Conservation (phyloP, 1,284 basidiomycete species). For the Malassezia obtusa region DNA sequence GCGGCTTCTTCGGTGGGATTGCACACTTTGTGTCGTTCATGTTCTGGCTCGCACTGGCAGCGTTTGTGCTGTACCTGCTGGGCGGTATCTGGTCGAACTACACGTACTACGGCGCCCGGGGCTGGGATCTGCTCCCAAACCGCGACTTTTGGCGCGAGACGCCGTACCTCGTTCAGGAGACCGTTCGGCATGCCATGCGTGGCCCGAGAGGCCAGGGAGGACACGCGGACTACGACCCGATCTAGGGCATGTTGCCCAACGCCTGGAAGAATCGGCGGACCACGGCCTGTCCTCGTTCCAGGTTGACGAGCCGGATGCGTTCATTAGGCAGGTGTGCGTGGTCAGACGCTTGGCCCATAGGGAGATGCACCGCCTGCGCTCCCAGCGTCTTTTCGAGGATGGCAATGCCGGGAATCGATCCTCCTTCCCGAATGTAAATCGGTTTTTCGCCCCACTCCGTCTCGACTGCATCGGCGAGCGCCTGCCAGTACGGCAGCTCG, state of each 20-base stretch:
- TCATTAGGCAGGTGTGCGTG: slow-evolving; percentile 80
- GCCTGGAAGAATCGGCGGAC: slow-evolving; percentile 17
- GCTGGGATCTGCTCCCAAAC: slow-evolving; percentile 39
- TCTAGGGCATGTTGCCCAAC: slow-evolving; percentile 4
- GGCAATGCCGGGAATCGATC: slow-evolving; percentile 67
- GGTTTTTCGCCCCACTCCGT: slow-evolving; percentile 73
- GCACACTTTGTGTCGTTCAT: neutral
- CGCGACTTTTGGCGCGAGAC: slow-evolving; percentile 38
- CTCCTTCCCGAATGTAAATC: slow-evolving; percentile 68
- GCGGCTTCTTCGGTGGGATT: neutral
- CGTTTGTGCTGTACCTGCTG: slow-evolving; percentile 21
- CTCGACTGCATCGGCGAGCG: slow-evolving; percentile 66
- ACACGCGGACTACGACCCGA: slow-evolving; percentile 17
- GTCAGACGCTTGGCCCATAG: slow-evolving; percentile 64
- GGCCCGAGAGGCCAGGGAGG: slow-evolving; percentile 15
- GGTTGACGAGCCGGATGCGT: slow-evolving; percentile 65
- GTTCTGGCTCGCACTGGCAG: neutral
- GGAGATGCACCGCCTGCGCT: slow-evolving; percentile 67
- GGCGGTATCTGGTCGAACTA: slow-evolving; percentile 36
- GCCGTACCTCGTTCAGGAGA: slow-evolving; percentile 28
- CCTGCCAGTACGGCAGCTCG: slow-evolving; percentile 69
- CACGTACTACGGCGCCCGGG: slow-evolving; percentile 34
- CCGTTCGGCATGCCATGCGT: slow-evolving; percentile 22
- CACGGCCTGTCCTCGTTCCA: slow-evolving; percentile 49
- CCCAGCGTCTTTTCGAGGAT: slow-evolving; percentile 80